Evolutionary conservation across 768 basidiomycete species (phyloP).

Genomic region (Pisolithus sp.): DNA sequence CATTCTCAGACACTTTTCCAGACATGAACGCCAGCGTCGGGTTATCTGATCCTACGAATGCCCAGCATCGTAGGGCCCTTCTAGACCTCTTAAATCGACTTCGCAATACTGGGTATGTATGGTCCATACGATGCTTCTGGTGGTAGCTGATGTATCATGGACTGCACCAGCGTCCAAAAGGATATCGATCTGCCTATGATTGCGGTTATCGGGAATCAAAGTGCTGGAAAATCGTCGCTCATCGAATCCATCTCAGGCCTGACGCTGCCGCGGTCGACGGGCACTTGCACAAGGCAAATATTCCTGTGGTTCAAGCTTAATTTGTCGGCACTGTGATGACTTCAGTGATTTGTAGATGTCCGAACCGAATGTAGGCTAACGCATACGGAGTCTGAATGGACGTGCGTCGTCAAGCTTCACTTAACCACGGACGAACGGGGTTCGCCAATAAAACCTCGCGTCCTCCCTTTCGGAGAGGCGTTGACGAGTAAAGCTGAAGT

Average conservation of each 20-base stretch:
- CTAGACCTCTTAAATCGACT: background rate
- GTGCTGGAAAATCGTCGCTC: conserved; percentile 42
- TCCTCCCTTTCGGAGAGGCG: conserved; percentile 36
- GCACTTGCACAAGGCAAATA: background rate
- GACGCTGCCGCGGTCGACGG: conserved; percentile 4
- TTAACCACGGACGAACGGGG: conserved; percentile 31
- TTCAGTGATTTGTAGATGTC: conserved; percentile 17
- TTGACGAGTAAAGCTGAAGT: conserved; percentile 38
- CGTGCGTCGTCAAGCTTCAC: conserved; percentile 39
- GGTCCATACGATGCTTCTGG: background rate
- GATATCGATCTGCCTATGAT: conserved; percentile 46
- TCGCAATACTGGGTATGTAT: background rate
- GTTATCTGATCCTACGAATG: background rate
- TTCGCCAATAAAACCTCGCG: conserved; percentile 13
- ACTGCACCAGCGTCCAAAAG: conserved; percentile 30
- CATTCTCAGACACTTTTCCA: background rate
- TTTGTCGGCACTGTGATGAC: conserved; percentile 1
- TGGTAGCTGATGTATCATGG: background rate
- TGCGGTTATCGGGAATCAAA: conserved; percentile 48
- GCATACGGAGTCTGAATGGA: conserved; percentile 21
- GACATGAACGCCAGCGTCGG: background rate
- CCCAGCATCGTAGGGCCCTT: background rate
- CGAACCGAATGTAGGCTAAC: conserved; percentile 33
- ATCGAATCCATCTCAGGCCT: conserved; percentile 48
- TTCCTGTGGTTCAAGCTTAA: background rate